Percentiles rank a stretch among this genome's conserved stretches.
Evolutionary conservation across 768 basidiomycete species (phyloP).

Genomic region (Calocera viscosa): DNA sequence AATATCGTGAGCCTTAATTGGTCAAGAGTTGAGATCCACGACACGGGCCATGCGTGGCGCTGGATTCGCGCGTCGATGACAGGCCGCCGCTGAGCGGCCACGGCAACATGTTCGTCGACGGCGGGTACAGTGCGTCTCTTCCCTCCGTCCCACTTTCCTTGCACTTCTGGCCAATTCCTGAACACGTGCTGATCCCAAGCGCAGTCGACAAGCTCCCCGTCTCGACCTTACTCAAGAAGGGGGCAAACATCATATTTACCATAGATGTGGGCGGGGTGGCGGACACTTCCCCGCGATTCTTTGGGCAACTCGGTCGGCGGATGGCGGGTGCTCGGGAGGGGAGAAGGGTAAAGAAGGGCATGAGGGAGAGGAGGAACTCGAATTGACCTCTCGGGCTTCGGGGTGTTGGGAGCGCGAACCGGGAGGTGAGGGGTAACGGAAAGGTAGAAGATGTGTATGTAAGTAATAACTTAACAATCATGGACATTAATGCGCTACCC

Average conservation of each 20-base stretch:
- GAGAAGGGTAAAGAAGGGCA: slow-evolving; percentile 52
- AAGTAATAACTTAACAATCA: too few relatives aligned
- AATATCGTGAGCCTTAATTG: slow-evolving; percentile 96
- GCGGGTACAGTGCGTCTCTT: slow-evolving; percentile 63
- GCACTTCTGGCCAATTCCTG: too few relatives aligned
- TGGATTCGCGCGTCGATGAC: slow-evolving; percentile 96
- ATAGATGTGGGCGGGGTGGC: slow-evolving; percentile 89
- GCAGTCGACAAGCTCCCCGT: slow-evolving; percentile 84
- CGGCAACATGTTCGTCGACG: slow-evolving; percentile 83
- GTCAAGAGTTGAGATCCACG: slow-evolving; percentile 92
- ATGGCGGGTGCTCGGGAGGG: slow-evolving; percentile 69
- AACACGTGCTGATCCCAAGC: too few relatives aligned
- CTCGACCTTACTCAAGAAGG: slow-evolving; percentile 81
- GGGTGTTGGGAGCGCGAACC: too few relatives aligned
- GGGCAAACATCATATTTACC: slow-evolving; percentile 81
- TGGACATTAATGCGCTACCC: slow-evolving; percentile 5
- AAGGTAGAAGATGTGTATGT: too few relatives aligned
- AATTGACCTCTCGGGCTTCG: slow-evolving; percentile 31
- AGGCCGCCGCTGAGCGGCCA: slow-evolving; percentile 90
- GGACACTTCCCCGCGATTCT: slow-evolving; percentile 88
- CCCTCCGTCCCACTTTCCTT: neutral
- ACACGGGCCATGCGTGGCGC: slow-evolving; percentile 97
- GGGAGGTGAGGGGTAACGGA: too few relatives aligned
- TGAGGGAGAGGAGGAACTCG: slow-evolving; percentile 68
- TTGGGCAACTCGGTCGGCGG: slow-evolving; percentile 92